Base-by-base conservation (phyloP, 176 grass and related monocot genomes). In the Zea luxurians region DNA sequence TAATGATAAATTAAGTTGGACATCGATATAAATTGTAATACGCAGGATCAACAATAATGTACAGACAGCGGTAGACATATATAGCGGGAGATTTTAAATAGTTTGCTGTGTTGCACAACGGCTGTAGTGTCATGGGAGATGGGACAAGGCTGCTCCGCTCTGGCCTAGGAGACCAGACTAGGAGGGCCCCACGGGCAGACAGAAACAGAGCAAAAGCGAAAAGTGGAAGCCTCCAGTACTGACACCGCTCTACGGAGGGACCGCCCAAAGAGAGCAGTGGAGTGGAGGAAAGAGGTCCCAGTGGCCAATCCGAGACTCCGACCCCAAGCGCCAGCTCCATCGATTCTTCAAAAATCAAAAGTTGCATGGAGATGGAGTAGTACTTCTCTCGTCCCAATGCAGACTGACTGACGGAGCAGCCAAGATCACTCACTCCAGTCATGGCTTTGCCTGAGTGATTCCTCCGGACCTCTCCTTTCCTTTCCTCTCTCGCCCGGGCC, bases 141-240 rank as follows among this genome's bases (percentile, higher is more conserved):
- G 27, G 27, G 63, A 41, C 12, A 65, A 41, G 63, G 13, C 63
- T 62, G 60, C 21, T 60, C 60, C 60, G 10, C 4, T 34, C 20
- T 21, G 27, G 27, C 60, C 59, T 5, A 13, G 18, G 58, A 8
- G 2, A 3, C 13, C 40, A 65, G 62, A 1, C 18, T 36, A 63
- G 10, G 20, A 12, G 37, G 72, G 81, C 4, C 81, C 72, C 50
- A 78, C 15, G 79, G 61, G 50, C 64, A 76, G 55, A 84, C 58
- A 84, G 46, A 68, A 40, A 72, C 78, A 85, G 66, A 77, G 72
- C 66, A 80, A 89, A 89, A 84, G 86, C 66, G 58, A 77, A 89
- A 85, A 85, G 72, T n/a, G 34, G 86, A 84, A 88, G 71, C 48
- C 76, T 84, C 87, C 82, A 67, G 66, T 75, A 72, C 82, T 79